phyloP scores from a whole-genome alignment of 2,329 filamentous ascomycete species.

The Microsporum ferrugineum region DNA sequence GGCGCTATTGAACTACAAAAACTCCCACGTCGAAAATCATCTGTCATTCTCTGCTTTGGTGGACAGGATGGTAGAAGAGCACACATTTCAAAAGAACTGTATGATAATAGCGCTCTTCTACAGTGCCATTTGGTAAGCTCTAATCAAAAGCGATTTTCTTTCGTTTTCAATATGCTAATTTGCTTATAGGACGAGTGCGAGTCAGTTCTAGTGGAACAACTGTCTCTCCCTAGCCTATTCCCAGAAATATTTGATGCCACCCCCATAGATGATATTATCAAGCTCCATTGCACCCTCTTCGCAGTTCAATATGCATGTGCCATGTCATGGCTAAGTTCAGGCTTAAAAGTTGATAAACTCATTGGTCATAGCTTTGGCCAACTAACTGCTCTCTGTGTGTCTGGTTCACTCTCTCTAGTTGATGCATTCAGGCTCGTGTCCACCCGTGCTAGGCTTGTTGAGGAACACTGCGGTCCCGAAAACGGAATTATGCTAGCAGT shows the following conservation, averaged over 20 bases:
- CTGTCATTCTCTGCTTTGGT: background rate
- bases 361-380: constrained; percentile 29
- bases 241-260: constrained; percentile 14
- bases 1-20: background rate
- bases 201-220: background rate
- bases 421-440: constrained; percentile 24
- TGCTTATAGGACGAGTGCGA: background rate
- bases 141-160: background rate
- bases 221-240: constrained; percentile 11
- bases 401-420: constrained; percentile 20
- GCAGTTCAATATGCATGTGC: constrained; percentile 30
- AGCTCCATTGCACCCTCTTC: constrained; percentile 30
- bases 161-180: background rate
- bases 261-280: constrained; percentile 11
- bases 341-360: constrained; percentile 23
- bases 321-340: constrained; percentile 28
- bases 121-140: background rate
- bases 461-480: constrained; percentile 24
- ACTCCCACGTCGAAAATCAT: background rate
- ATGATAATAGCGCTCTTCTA: background rate
- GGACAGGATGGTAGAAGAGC: background rate
- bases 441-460: constrained; percentile 24
- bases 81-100: background rate
- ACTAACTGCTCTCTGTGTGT: constrained; percentile 25
- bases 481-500: constrained; percentile 25